phyloP scores from a whole-genome alignment of 2,329 filamentous ascomycete species.

The Uncinocarpus reesii region DNA sequence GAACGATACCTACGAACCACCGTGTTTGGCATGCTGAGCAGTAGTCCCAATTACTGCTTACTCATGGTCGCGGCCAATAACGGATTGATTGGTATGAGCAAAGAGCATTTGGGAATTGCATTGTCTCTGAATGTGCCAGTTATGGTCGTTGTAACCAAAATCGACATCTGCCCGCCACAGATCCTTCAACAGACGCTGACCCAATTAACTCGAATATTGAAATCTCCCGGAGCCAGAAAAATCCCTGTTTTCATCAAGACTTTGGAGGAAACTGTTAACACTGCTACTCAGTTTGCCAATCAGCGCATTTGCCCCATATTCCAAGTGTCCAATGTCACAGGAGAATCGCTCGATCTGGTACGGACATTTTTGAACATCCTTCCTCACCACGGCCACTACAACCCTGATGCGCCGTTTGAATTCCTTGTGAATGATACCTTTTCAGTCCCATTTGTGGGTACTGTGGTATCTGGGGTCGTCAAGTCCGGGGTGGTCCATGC shows the following conservation, averaged over 20 bases:
- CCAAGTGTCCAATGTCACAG: slow-evolving; percentile 95
- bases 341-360: slow-evolving; percentile 79
- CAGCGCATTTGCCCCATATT: slow-evolving; percentile 95
- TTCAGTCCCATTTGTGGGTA: slow-evolving; percentile 93
- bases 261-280: slow-evolving; percentile 84
- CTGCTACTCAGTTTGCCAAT: slow-evolving; percentile 88
- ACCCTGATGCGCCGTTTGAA: slow-evolving; percentile 77
- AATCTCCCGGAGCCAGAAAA: slow-evolving; percentile 85
- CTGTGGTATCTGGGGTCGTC: slow-evolving; percentile 88
- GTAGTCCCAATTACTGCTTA: slow-evolving; percentile 92
- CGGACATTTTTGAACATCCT: slow-evolving; percentile 90
- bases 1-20: slow-evolving; percentile 92
- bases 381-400: slow-evolving; percentile 87
- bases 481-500: slow-evolving; percentile 79
- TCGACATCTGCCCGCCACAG: slow-evolving; percentile 93
- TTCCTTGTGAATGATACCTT: slow-evolving; percentile 97
- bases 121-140: slow-evolving; percentile 91
- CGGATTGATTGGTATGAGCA: slow-evolving; percentile 93
- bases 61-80: slow-evolving; percentile 99
- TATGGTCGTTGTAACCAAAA: slow-evolving; percentile 96
- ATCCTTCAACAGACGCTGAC: slow-evolving; percentile 88
- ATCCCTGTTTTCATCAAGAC: slow-evolving; percentile 93
- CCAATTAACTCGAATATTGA: slow-evolving; percentile 85
- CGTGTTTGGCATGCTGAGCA: slow-evolving; percentile 87
- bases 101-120: slow-evolving; percentile 92